Evolutionary conservation across 2,329 filamentous ascomycete genomes (phyloP).

Genomic region (Ophiocordyceps camponoti-rufipedis): DNA sequence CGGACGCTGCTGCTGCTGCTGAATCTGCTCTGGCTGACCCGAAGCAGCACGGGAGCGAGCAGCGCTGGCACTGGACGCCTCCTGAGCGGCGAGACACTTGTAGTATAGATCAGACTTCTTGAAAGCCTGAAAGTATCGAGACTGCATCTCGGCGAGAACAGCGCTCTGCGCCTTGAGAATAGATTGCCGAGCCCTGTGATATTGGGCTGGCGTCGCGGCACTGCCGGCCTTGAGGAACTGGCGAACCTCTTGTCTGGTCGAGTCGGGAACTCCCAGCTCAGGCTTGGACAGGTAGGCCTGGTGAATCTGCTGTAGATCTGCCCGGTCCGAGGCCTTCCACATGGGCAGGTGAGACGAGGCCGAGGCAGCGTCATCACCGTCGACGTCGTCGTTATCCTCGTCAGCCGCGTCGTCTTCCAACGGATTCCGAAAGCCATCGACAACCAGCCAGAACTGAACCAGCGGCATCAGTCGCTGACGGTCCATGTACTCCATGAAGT

Average conservation of each 20-base stretch:
- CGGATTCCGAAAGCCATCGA: slow-evolving; percentile 89
- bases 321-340: slow-evolving; percentile 71
- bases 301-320: slow-evolving; percentile 79
- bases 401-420: slow-evolving; percentile 54
- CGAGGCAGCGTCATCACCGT: slow-evolving; percentile 22
- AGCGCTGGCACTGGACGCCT: slow-evolving; percentile 26
- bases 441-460: slow-evolving; percentile 96
- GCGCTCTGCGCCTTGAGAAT: slow-evolving; percentile 68
- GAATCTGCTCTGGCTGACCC: neutral
- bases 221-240: slow-evolving; percentile 65
- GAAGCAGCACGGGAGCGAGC: slow-evolving; percentile 1
- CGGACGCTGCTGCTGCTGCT: slow-evolving; percentile 3
- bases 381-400: slow-evolving; percentile 31
- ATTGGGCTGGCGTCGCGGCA: slow-evolving; percentile 60
- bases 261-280: slow-evolving; percentile 59
- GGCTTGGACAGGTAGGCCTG: slow-evolving; percentile 72
- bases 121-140: slow-evolving; percentile 65
- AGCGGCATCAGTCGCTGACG: slow-evolving; percentile 69
- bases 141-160: slow-evolving; percentile 70
- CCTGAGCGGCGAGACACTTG: slow-evolving; percentile 84
- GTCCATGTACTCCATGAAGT: slow-evolving; percentile 99
- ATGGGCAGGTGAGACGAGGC: slow-evolving; percentile 37
- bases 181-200: slow-evolving; percentile 63
- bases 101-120: slow-evolving; percentile 89
- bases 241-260: slow-evolving; percentile 51